Evolutionary conservation across 805 yeast species (phyloP).

Genomic region (Yarrowia deformans): DNA sequence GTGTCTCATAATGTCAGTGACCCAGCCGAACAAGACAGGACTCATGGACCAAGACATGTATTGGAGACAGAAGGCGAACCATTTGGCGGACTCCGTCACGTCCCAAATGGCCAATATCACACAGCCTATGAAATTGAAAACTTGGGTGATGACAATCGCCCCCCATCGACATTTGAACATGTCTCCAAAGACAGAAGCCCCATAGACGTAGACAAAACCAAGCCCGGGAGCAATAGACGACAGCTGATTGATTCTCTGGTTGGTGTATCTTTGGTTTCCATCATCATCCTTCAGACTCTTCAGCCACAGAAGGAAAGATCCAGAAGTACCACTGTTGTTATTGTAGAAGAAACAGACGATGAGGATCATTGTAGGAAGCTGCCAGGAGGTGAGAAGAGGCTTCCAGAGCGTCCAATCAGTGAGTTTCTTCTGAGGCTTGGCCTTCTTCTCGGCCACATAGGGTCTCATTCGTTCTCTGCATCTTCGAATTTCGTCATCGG

Average conservation of each 20-base stretch:
- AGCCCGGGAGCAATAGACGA: slow-evolving; percentile 64
- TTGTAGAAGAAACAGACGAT: slow-evolving; percentile 70
- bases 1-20: slow-evolving; percentile 60
- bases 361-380: slow-evolving; percentile 62
- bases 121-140: slow-evolving; percentile 60
- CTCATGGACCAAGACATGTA: slow-evolving; percentile 68
- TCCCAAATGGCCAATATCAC: slow-evolving; percentile 63
- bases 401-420: slow-evolving; percentile 59
- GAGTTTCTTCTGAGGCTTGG: slow-evolving; percentile 51
- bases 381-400: slow-evolving; percentile 62
- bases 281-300: slow-evolving; percentile 7
- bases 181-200: slow-evolving; percentile 53
- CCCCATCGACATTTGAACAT: slow-evolving; percentile 62
- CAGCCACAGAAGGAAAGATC: slow-evolving; percentile 69
- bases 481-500: slow-evolving; percentile 62
- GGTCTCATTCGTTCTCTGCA: slow-evolving; percentile 55
- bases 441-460: slow-evolving; percentile 30
- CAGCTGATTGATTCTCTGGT: slow-evolving; percentile 52
- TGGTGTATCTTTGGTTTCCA: slow-evolving; percentile 11
- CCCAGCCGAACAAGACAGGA: slow-evolving; percentile 64
- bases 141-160: slow-evolving; percentile 49
- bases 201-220: slow-evolving; percentile 55
- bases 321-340: slow-evolving; percentile 59
- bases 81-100: slow-evolving; percentile 61
- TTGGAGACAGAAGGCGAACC: slow-evolving; percentile 65